A percentile compares a stretch with the other conserved stretches of the same genome.
phyloP scores from a whole-genome alignment of 257 asterid species.

The Ophiorrhiza pumila region DNA sequence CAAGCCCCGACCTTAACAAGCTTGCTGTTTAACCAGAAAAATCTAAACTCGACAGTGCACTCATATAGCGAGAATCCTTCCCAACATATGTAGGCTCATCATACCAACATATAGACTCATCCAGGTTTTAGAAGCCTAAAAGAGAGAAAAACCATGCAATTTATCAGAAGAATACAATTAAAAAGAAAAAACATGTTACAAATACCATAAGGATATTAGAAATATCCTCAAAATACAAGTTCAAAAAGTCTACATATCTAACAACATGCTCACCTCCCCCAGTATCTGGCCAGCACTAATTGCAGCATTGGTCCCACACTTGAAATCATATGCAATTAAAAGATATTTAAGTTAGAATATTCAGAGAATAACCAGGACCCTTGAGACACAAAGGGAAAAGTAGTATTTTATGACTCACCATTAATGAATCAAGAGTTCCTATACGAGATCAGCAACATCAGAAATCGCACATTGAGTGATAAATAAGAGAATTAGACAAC shows the following conservation, averaged over 20 bases:
- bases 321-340: constrained; percentile 22
- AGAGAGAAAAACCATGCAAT: too few relatives aligned
- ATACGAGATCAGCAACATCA: constrained; percentile 34
- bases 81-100: too few relatives aligned
- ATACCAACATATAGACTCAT: too few relatives aligned
- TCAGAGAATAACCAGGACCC: constrained; percentile 11
- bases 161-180: too few relatives aligned
- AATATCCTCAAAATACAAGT: too few relatives aligned
- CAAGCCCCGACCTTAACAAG: too few relatives aligned
- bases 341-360: constrained; percentile 16
- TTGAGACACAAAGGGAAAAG: constrained; percentile 12
- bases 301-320: constrained; percentile 88
- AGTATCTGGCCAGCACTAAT: constrained; percentile 78
- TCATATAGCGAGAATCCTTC: too few relatives aligned
- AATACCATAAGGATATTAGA: too few relatives aligned
- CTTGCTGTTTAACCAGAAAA: too few relatives aligned
- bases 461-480: constrained; percentile 22
- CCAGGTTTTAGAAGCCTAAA: too few relatives aligned
- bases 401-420: constrained; percentile 43
- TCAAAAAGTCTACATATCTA: constrained; percentile 12
- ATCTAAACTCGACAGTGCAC: too few relatives aligned
- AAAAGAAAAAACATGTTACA: too few relatives aligned
- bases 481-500: constrained; percentile 16
- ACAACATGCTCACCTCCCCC: constrained; percentile 95
- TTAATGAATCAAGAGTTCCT: constrained; percentile 97